Conservation (phyloP, 116 monocot genomes). For the Phalaenopsis hybrid region DNA sequence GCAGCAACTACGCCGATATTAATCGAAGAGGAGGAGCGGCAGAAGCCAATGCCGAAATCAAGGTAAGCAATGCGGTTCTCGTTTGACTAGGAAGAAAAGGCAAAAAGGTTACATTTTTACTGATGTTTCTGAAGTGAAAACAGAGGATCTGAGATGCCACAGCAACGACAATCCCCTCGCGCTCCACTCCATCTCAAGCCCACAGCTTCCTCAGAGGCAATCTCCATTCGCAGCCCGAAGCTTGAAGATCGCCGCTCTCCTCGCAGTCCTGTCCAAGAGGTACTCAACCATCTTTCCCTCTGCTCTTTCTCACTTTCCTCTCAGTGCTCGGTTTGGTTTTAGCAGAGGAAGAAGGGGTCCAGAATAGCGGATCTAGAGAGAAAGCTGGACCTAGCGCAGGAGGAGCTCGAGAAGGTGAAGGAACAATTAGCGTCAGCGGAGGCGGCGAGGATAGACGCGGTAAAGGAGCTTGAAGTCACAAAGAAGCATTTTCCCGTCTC, state of each 20-base stretch:
- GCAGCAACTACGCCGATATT: neutral
- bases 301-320: neutral
- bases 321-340: neutral
- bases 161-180: slow-evolving; percentile 44
- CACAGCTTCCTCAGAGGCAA: slow-evolving; percentile 41
- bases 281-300: neutral
- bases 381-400: slow-evolving; percentile 54
- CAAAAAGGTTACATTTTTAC: neutral
- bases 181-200: slow-evolving; percentile 67
- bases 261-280: slow-evolving; percentile 58
- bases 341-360: slow-evolving; percentile 46
- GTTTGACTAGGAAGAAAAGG: neutral
- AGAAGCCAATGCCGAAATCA: slow-evolving; percentile 12
- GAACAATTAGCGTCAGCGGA: slow-evolving; percentile 35
- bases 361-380: slow-evolving; percentile 55
- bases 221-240: slow-evolving; percentile 25
- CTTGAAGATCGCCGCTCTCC: slow-evolving; percentile 62
- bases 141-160: slow-evolving; percentile 47
- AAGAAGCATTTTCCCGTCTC: slow-evolving; percentile 7
- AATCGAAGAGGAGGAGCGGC: neutral
- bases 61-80: slow-evolving; percentile 6
- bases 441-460: slow-evolving; percentile 14
- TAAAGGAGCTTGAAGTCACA: slow-evolving; percentile 8
- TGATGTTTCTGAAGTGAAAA: slow-evolving; percentile 8
- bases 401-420: slow-evolving; percentile 67